These are phyloP conservation scores for Acrasis kona DNA, from an alignment of 78 protist species.

Conservation along the genomic window DNA sequence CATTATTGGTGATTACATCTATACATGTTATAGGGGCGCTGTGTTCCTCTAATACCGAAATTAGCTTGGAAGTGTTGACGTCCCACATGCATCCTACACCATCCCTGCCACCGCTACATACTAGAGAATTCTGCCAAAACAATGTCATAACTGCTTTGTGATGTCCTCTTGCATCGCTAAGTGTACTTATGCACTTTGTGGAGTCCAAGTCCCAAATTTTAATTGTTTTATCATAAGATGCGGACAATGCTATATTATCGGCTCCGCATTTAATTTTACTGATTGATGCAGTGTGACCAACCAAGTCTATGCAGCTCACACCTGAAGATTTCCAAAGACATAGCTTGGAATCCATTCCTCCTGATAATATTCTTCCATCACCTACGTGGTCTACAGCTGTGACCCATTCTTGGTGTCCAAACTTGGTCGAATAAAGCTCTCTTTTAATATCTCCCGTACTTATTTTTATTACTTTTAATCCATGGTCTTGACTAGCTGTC, in stretches of 20 bases:
- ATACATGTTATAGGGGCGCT: neutral
- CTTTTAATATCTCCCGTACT: neutral
- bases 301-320: conserved; percentile 11
- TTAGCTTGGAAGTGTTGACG: neutral
- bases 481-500: conserved; percentile 23
- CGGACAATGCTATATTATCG: neutral
- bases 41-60: neutral
- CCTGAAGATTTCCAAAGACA: conserved; percentile 15
- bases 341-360: conserved; percentile 19
- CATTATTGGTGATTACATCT: neutral
- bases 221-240: conserved; percentile 10
- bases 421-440: neutral
- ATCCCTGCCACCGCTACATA: conserved; percentile 14
- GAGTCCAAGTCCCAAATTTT: neutral
- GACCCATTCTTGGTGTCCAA: conserved; percentile 23
- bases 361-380: conserved; percentile 20
- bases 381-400: neutral
- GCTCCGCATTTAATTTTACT: neutral
- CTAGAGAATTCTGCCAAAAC: neutral
- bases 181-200: neutral
- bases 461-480: neutral
- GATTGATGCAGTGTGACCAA: conserved; percentile 14
- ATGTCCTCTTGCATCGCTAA: conserved; percentile 12
- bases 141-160: neutral
- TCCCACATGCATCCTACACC: conserved; percentile 4